Percentiles rank a stretch among this genome's conserved stretches.
Conservation (phyloP, 768 basidiomycete species). For the Auriscalpium vulgare region DNA sequence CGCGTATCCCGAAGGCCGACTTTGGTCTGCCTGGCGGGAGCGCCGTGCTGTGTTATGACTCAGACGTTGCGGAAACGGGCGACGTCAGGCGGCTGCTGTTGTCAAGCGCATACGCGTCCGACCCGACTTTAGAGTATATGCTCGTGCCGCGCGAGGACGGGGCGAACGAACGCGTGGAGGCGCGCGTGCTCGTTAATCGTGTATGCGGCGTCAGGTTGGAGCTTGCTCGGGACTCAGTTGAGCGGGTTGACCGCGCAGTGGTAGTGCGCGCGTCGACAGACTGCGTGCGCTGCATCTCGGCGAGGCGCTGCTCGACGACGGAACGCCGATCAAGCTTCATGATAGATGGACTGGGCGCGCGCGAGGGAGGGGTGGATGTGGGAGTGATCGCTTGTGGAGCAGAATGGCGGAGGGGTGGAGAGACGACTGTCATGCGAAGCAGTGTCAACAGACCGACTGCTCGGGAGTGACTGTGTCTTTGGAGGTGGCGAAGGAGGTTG, state of each 20-base stretch:
- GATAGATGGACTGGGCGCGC: slow-evolving; percentile 49
- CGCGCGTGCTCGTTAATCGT: not conserved
- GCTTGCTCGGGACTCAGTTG: too few relatives aligned
- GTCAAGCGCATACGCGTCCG: not conserved
- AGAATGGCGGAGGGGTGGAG: slow-evolving; percentile 13
- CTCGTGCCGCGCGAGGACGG: not conserved
- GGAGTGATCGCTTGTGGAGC: slow-evolving; percentile 5
- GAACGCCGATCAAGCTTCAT: slow-evolving; percentile 52
- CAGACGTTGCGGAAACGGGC: slow-evolving; percentile 7
- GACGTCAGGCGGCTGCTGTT: slow-evolving; percentile 4
- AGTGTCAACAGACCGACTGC: not conserved
- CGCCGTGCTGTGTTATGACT: not conserved
- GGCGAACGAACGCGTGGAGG: not conserved
- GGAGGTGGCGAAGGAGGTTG: slow-evolving; percentile 19
- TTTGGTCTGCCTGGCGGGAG: slow-evolving; percentile 4
- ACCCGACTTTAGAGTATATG: not conserved
- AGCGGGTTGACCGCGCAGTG: too few relatives aligned
- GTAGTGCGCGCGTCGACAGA: not conserved
- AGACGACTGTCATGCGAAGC: not conserved
- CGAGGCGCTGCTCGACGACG: slow-evolving; percentile 59
- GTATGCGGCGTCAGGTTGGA: not conserved
- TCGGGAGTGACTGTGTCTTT: not conserved
- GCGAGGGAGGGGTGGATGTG: slow-evolving; percentile 21
- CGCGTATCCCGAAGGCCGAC: slow-evolving; percentile 14
- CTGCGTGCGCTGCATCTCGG: slow-evolving; percentile 39